Evolutionary conservation across 345 rosid genomes (phyloP).

Genomic region (Eucalyptus pauciflora): DNA sequence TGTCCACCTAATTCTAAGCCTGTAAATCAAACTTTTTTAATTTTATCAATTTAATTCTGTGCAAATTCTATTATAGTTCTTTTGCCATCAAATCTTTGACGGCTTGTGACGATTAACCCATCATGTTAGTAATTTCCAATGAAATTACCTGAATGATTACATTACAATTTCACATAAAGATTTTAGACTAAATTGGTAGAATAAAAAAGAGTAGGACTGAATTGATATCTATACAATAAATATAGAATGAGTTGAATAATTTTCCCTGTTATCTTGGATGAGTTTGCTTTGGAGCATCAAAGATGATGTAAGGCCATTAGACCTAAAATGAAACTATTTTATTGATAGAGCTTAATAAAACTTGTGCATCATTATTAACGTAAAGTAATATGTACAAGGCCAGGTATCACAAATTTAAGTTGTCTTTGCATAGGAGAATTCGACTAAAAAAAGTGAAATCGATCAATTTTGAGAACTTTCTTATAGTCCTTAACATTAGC

Average conservation of each 20-base stretch:
- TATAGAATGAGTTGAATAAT: rapidly evolving
- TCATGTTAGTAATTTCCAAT: rapidly evolving
- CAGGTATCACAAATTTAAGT: background rate
- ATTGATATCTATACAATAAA: too few species aligned
- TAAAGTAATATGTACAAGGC: background rate
- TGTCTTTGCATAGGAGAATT: background rate
- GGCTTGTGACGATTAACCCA: rapidly evolving
- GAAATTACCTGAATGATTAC: too few species aligned
- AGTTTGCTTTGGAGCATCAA: background rate
- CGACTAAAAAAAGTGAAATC: background rate
- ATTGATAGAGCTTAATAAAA: rapidly evolving
- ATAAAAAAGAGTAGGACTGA: rapidly evolving
- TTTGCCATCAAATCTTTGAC: rapidly evolving
- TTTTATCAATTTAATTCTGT: too few species aligned
- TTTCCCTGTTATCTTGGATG: background rate
- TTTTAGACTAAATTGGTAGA: rapidly evolving
- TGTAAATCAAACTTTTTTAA: too few species aligned
- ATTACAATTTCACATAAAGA: too few species aligned
- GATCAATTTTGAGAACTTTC: background rate
- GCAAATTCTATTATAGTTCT: too few species aligned
- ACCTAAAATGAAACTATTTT: background rate
- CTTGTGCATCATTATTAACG: rapidly evolving
- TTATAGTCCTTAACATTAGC: background rate
- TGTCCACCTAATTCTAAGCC: background rate
- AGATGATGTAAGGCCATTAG: background rate